These are phyloP conservation scores for Primulina huaijiensis DNA, from an alignment of 257 asterid species.

Conservation along the genomic window DNA sequence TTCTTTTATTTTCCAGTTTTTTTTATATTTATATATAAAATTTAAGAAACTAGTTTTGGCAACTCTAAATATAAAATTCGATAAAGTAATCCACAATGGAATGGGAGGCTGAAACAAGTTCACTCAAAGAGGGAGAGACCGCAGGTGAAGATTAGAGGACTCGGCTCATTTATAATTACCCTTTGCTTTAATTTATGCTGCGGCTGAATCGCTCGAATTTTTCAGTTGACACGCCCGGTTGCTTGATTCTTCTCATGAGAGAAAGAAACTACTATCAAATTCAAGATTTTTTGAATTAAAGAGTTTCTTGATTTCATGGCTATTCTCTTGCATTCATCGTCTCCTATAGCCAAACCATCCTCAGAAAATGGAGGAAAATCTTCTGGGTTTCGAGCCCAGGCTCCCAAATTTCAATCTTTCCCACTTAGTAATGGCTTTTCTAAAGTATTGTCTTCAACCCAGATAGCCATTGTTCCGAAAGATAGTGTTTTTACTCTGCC, in stretches of 20 bases:
- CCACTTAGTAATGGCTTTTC: conserved; percentile 32
- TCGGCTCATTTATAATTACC: not conserved
- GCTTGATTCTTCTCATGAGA: conserved; percentile 9
- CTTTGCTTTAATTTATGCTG: not conserved
- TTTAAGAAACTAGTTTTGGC: not conserved
- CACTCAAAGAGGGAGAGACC: not conserved
- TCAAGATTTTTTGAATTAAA: not conserved
- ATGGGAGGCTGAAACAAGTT: not conserved
- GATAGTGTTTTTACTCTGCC: conserved; percentile 59
- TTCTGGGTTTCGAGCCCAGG: conserved; percentile 34
- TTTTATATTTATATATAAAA: too few species aligned
- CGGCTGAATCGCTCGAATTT: not conserved
- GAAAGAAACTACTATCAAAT: conserved; percentile 1
- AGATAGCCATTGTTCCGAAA: conserved; percentile 35
- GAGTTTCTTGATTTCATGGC: conserved; percentile 42
- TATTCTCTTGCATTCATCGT: conserved; percentile 49
- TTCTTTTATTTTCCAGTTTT: not conserved
- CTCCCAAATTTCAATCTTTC: conserved; percentile 43
- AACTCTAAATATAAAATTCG: not conserved
- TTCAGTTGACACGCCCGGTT: conserved; percentile 1
- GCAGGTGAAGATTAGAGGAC: not conserved
- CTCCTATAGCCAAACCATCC: conserved; percentile 52
- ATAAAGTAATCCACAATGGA: not conserved
- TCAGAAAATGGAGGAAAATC: conserved; percentile 38
- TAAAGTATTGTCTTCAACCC: conserved; percentile 47